A percentile compares a stretch with the other conserved stretches of the same genome.
These are phyloP conservation scores for Malus fusca DNA, from an alignment of 306 rosid species.

Conservation along the genomic window DNA sequence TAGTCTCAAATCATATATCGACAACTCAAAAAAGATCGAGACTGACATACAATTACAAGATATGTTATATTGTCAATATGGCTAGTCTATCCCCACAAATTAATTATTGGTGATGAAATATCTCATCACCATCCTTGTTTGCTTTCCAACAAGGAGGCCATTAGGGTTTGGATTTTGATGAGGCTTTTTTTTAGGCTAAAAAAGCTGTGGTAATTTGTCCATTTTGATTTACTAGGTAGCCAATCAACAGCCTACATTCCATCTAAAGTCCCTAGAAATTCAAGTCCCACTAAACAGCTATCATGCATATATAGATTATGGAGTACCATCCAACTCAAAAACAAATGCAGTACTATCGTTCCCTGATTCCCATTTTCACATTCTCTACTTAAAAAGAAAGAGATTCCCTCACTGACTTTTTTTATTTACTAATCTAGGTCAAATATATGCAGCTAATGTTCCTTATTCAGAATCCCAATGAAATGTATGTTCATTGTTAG, in stretches of 20 bases:
- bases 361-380: neutral
- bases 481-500: neutral
- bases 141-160: slow-evolving; percentile 26
- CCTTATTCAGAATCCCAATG: neutral
- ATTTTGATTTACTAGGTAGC: neutral
- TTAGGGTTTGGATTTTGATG: neutral
- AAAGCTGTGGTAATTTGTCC: neutral
- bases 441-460: neutral
- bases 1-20: neutral
- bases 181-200: neutral
- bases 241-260: neutral
- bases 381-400: neutral
- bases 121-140: neutral
- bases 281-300: neutral
- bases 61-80: neutral
- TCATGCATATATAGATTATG: neutral
- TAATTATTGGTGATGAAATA: slow-evolving; percentile 22
- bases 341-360: neutral
- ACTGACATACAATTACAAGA: neutral
- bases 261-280: neutral
- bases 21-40: neutral
- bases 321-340: neutral
- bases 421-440: neutral
- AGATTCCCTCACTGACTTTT: neutral
- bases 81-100: neutral